Percentiles rank a stretch among this genome's conserved stretches.
These are phyloP conservation scores for Amylostereum chailletii DNA, from an alignment of 1,284 basidiomycete species.

Conservation along the genomic window DNA sequence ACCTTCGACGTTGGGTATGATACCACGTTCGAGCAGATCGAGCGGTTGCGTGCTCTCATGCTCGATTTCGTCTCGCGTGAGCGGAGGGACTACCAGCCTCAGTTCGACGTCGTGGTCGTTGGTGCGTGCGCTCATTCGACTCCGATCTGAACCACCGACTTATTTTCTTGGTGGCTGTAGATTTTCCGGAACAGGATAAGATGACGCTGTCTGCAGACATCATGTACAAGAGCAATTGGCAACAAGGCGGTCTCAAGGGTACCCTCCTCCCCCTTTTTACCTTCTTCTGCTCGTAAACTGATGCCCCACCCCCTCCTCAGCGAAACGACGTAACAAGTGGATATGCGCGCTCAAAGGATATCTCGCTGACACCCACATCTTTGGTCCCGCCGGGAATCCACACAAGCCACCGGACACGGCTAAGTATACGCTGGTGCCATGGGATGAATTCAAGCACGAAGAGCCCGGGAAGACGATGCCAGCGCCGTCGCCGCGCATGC, in stretches of 20 bases:
- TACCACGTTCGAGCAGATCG: conserved; percentile 80
- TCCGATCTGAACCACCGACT: not conserved
- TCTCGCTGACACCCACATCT: conserved; percentile 66
- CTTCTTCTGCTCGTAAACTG: not conserved
- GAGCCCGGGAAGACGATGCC: conserved; percentile 18
- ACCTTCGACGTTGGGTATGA: conserved; percentile 75
- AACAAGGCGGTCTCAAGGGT: conserved; percentile 74
- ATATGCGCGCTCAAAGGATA: conserved; percentile 77
- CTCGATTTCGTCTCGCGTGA: conserved; percentile 68
- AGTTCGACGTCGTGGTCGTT: conserved; percentile 63
- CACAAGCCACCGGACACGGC: conserved; percentile 39
- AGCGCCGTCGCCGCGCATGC: conserved; percentile 15
- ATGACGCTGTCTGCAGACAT: conserved; percentile 78
- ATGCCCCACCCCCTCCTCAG: conserved; percentile 23
- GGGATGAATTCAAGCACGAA: conserved; percentile 46
- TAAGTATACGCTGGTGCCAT: conserved; percentile 67
- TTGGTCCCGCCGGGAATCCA: conserved; percentile 68
- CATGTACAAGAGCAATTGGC: conserved; percentile 88
- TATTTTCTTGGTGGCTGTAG: conserved; percentile 26
- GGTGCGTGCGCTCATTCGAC: conserved; percentile 28
- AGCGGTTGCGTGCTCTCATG: conserved; percentile 75
- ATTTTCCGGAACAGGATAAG: conserved; percentile 78
- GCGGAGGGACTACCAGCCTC: conserved; percentile 63
- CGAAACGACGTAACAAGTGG: conserved; percentile 85
- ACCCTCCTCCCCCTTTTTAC: conserved; percentile 9